These are phyloP conservation scores for Withania somnifera DNA, from an alignment of 305 asterid genomes.

Conservation along the genomic window DNA sequence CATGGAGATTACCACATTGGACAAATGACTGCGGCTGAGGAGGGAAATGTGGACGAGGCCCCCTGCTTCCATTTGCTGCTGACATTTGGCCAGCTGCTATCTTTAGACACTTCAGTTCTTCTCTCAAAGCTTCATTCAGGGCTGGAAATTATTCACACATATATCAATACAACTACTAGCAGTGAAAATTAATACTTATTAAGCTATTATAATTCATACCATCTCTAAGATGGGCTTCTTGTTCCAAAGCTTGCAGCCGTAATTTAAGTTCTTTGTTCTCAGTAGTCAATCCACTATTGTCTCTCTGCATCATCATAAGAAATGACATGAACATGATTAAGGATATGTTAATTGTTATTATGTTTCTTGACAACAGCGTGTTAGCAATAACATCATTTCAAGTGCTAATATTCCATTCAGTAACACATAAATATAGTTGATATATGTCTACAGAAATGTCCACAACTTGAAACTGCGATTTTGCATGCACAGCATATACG, in stretches of 20 bases:
- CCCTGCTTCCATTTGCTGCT: constrained; percentile 40
- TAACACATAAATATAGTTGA: not conserved
- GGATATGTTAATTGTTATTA: not conserved
- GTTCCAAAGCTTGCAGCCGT: constrained; percentile 77
- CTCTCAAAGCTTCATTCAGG: constrained; percentile 65
- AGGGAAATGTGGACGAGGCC: constrained; percentile 29
- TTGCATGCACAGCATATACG: not conserved
- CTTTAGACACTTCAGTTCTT: constrained; percentile 78
- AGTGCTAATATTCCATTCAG: not conserved
- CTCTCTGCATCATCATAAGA: constrained; percentile 48
- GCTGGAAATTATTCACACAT: constrained; percentile 22
- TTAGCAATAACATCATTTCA: not conserved
- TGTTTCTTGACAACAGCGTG: not conserved
- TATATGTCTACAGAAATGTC: not conserved
- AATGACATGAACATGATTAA: not conserved
- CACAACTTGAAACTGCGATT: not conserved
- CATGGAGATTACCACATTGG: constrained; percentile 35
- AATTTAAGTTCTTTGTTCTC: constrained; percentile 92
- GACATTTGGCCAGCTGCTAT: constrained; percentile 53
- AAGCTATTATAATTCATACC: constrained; percentile 29
- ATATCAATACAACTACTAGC: not conserved
- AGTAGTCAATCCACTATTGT: constrained; percentile 51
- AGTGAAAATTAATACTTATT: not conserved
- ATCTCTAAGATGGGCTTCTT: constrained; percentile 87
- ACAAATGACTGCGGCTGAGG: constrained; percentile 27